Evolutionary conservation across 192 early-diverging fungal genomes (phyloP), one percentile per base, ranked within the genome.

Genomic region (Phlyctochytrium bullatum): DNA sequence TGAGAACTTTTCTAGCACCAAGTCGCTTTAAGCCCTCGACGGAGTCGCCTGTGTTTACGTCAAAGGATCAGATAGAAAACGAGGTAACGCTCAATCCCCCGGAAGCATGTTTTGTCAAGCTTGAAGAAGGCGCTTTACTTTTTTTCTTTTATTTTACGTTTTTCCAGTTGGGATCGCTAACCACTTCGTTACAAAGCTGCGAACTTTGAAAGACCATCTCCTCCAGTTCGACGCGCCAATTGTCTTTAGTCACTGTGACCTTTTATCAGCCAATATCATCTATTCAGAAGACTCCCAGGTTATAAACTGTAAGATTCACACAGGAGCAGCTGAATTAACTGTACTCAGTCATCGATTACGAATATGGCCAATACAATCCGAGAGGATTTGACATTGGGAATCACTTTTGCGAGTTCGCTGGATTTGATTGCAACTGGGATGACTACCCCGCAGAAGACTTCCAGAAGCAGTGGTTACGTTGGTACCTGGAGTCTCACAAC

Each of bases 341-440:
- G 29, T 30, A 2, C 36, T 24, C 54, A 71, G 69, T 71, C 54
- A 98, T 96, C 65, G 94, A 98, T 75, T 94, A 95, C 69, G 95
- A 98, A 64, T 98, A 98, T 71, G 94, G 89, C 1, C 85, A 77
- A 4, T 90, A 90, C 74, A 87, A 85, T 29, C 91, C 86, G 73
- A 85, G 93, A 40, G 94, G 87, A 1, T 98, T 97, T 75, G 96
- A 98, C 72, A 94, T 98, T 64, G 93, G 87, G 40, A 98, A 98
- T 72, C 94, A 97, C 76, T 98, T 96, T 71, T 91, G 90, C 75
- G 96, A 98, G 69, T 91, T 86, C 72, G 92, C 89, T n/a, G 93
- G 80, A 76, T 98, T 97, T 73, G 96, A 98, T 62, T 98, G 96
- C 77, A 91, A 98, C 57, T 98, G 91, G 65, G 74, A 68, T 40